These are phyloP conservation scores for Cordyceps cateniannulata DNA, from an alignment of 2,329 filamentous ascomycete species.

Conservation along the genomic window DNA sequence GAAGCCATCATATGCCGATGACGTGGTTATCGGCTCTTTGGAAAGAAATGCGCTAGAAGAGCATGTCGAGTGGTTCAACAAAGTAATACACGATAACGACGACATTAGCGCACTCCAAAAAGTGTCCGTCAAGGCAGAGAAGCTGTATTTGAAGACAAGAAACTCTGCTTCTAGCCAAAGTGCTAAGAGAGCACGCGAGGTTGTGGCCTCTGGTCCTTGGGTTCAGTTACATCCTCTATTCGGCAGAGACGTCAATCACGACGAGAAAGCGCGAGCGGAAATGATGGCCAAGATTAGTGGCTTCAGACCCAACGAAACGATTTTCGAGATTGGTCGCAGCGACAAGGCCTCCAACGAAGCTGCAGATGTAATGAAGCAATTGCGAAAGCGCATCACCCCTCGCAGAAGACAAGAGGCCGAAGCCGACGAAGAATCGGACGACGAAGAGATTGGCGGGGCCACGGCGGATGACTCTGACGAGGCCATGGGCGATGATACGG, in stretches of 20 bases:
- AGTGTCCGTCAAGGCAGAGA: conserved; percentile 84
- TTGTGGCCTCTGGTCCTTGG: conserved; percentile 66
- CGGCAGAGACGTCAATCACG: conserved; percentile 56
- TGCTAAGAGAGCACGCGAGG: conserved; percentile 75
- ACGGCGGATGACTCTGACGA: conserved; percentile 24
- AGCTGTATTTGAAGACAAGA: conserved; percentile 81
- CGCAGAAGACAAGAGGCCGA: conserved; percentile 38
- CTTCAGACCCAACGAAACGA: conserved; percentile 84
- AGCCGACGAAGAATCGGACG: conserved; percentile 32
- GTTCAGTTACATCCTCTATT: conserved; percentile 76
- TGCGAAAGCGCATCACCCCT: conserved; percentile 62
- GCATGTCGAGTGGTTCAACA: conserved; percentile 76
- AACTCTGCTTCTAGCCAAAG: conserved; percentile 88
- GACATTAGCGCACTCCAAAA: conserved; percentile 65
- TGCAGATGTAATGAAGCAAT: conserved; percentile 68
- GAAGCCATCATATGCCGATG: conserved; percentile 66
- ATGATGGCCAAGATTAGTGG: conserved; percentile 87
- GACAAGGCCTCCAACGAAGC: conserved; percentile 60
- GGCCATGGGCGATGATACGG: conserved; percentile 23
- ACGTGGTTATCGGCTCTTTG: conserved; percentile 76
- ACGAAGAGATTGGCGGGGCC: conserved; percentile 20
- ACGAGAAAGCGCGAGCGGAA: conserved; percentile 67
- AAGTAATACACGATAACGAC: conserved; percentile 65
- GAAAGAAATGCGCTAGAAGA: conserved; percentile 66
- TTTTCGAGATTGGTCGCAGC: conserved; percentile 86